Percentiles rank a stretch among this genome's conserved stretches.
Evolutionary conservation across 108 stramenopile species (phyloP).

Genomic region (Stephanodiscus minutulus): DNA sequence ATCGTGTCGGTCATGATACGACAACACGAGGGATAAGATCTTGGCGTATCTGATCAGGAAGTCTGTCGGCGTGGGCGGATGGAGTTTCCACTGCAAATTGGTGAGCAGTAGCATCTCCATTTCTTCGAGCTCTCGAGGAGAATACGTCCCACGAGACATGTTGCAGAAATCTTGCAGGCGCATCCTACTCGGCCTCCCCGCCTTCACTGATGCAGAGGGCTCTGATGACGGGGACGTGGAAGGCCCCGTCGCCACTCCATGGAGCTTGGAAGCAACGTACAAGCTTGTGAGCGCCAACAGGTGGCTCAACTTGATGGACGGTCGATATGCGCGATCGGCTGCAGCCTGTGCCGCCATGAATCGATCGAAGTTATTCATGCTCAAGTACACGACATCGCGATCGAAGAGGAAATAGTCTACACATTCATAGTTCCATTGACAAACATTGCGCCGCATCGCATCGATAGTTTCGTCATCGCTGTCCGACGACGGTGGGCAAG

Average conservation of each 20-base stretch:
- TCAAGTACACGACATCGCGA: constrained; percentile 62
- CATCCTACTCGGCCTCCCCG: neutral
- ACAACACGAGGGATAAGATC: constrained; percentile 13
- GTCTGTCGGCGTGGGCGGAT: constrained; percentile 34
- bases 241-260: constrained; percentile 11
- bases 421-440: constrained; percentile 76
- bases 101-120: constrained; percentile 26
- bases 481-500: neutral
- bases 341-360: constrained; percentile 4
- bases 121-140: constrained; percentile 16
- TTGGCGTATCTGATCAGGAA: constrained; percentile 27
- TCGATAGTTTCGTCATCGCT: neutral
- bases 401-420: constrained; percentile 77
- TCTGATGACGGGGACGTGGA: neutral
- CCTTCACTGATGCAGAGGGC: constrained; percentile 14
- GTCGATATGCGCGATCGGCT: neutral
- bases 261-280: constrained; percentile 68
- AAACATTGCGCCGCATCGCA: constrained; percentile 57
- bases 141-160: constrained; percentile 69
- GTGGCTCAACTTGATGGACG: constrained; percentile 34
- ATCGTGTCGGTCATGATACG: neutral
- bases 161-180: constrained; percentile 57
- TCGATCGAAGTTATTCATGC: constrained; percentile 74
- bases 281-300: constrained; percentile 71
- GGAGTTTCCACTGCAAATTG: constrained; percentile 28